Base-by-base conservation (phyloP, 345 rosid genomes). In the Eucalyptus cloeziana region DNA sequence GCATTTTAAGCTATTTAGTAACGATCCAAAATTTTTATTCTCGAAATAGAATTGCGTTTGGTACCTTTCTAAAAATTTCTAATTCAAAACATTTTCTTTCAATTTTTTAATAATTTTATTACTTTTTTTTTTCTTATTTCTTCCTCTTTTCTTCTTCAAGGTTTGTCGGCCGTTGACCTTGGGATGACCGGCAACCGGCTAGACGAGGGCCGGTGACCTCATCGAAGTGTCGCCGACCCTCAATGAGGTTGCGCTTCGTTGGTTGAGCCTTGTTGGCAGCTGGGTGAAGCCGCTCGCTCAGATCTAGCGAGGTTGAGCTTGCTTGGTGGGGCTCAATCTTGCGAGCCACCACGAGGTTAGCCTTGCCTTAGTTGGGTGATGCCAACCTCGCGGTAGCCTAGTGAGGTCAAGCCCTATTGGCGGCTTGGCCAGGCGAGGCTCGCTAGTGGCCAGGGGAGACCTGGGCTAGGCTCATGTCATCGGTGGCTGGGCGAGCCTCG, bases 161-260 rank as follows among this genome's bases (percentile, higher is more conserved):
- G 17, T 50, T 50, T 50, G 52, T 2, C 1, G 3, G 52, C 3
- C 17, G 1, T 14, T 50, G 52, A 3, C 52, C 15, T 14, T 50
- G 7, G 52, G 52, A 50, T 50, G 7, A 50, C 3, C 0, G 1
- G 19, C 52, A 50, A 50, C 1, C 0, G 4, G 21, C 8, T 1
- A 16, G 0, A 51, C 1, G 1, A 51, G 54, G 0, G 22, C 22
- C 1, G 1, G 3, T 51, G 54, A 51, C 54, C 22, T 16, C 54
- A 16, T 51, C 3, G 0, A 3, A 17, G 22, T 0, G 0, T 51
- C 4, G 21, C 0, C 2, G 22, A 2, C 22, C 22, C 0, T 51
- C 1, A 0, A 2, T 51, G 4, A 51, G 54, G 54, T 7, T 0
- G 8, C 54, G 3, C 54, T 16, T 51, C 0, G 4, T 51, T 0